A percentile compares a stretch with the other conserved stretches of the same genome.
Conservation (phyloP, 495 filamentous ascomycete species). For the Aspergillus haitiensis region DNA sequence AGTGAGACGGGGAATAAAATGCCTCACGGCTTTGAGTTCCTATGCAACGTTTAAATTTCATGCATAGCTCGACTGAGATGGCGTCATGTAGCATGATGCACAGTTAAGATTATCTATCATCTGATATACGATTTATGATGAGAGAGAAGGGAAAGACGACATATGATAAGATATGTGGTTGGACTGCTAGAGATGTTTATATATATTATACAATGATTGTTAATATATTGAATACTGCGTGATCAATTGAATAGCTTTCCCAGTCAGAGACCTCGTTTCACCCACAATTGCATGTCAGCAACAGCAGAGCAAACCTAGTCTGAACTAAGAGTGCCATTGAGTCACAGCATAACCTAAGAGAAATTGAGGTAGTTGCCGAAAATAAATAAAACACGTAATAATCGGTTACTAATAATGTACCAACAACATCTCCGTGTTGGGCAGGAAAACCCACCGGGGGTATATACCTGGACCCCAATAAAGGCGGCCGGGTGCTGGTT, state of each 20-base stretch:
- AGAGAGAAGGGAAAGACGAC: no score
- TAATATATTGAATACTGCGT: no score
- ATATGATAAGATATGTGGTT: no score
- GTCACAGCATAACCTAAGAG: background rate
- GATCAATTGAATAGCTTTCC: no score
- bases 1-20: background rate
- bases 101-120: background rate
- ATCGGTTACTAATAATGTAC: slow-evolving; percentile 7
- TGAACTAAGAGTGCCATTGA: background rate
- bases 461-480: slow-evolving; percentile 3
- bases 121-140: background rate
- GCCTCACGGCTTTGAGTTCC: background rate
- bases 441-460: slow-evolving; percentile 12
- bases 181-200: no score
- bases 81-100: background rate
- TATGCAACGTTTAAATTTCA: background rate
- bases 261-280: no score
- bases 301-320: background rate
- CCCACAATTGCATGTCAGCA: background rate
- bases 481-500: no score
- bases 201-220: no score
- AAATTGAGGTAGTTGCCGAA: background rate
- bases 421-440: slow-evolving; percentile 15
- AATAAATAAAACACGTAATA: background rate
- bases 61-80: background rate